Conservation (phyloP, 2,329 filamentous ascomycete species). For the Botryotinia narcissicola region DNA sequence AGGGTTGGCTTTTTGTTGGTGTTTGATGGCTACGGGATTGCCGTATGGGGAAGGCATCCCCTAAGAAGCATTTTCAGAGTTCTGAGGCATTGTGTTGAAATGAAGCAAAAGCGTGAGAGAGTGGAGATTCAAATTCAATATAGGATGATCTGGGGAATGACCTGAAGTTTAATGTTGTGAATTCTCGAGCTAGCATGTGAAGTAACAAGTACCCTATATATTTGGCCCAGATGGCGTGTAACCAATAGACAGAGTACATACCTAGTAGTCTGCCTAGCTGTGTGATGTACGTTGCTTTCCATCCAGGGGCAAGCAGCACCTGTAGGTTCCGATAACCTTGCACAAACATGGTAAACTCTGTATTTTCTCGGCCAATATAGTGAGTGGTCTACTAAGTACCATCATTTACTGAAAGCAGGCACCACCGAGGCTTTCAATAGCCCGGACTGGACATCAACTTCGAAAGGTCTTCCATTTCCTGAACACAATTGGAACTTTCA, state of each 20-base stretch:
- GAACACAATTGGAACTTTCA: not conserved
- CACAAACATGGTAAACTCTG: not conserved
- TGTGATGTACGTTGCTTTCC: not conserved
- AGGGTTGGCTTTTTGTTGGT: not conserved
- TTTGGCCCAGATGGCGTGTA: not conserved
- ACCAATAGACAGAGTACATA: not conserved
- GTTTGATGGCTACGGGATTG: not conserved
- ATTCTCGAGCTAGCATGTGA: not conserved
- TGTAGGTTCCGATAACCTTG: not conserved
- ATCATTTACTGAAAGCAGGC: not conserved
- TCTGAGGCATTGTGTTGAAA: not conserved
- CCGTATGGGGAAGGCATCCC: not conserved
- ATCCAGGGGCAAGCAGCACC: not conserved
- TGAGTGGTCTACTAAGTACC: conserved; percentile 9
- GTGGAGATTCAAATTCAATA: not conserved
- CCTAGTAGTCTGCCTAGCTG: not conserved
- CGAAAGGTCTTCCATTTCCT: not conserved
- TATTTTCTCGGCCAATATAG: not conserved
- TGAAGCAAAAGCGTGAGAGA: not conserved
- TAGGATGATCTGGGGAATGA: not conserved
- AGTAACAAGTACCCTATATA: not conserved
- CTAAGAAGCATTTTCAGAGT: not conserved
- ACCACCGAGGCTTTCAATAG: not conserved
- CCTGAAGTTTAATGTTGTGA: not conserved
- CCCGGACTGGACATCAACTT: not conserved